Base-by-base conservation (phyloP, 768 basidiomycete species). In the Naganishia randhawae region DNA sequence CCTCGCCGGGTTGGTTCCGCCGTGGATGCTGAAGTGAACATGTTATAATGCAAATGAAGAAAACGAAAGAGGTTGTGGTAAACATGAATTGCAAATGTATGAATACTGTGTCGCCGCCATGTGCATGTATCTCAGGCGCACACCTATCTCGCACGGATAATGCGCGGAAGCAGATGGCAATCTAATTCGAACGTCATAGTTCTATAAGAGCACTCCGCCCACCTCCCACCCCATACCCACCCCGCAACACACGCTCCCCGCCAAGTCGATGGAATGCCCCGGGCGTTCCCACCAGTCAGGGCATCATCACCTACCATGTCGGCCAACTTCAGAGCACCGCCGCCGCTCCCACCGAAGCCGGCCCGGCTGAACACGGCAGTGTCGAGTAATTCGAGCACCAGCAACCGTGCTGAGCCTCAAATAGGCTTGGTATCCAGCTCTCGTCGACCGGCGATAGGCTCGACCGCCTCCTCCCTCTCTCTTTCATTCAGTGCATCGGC, bases 241-340 rank as follows among this genome's bases (percentile, higher is more conserved):
- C 41, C 11, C 41, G 19, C 41, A 42, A 53, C 19, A 25, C 32
- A 10, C 8, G 51, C 32, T 8, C 22, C 32, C 27, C 51, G 27
- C 13, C 57, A 5, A 25, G 22, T 19, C 10, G 7, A 33, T 61
- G 37, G 57, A 39, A 61, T 61, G 57, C 37, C 35, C 27, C 35
- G 57, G 41, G 57, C n/a, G 8, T 41, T 61, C 57, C 16, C 39
- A 61, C 57, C 57, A n/a, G 57, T 29, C 22, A 39, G 57, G 41
- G 57, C 57, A 19, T 61, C 57, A 41, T 61, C 57, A 25, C 57
- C 57, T 10, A 61, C 57, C 35, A 61, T 61, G 57, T 61, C 57
- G 17, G 57, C 33, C n/a, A 33, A 33, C 19, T 31, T 25, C 25
- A 61, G 57, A 61, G 39, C 33, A 17, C 57, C 57, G 9, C 57